Percentiles rank a stretch among this genome's conserved stretches.
Evolutionary conservation across 495 filamentous ascomycete species (phyloP).

Genomic region (Lasiosphaeria hispida): DNA sequence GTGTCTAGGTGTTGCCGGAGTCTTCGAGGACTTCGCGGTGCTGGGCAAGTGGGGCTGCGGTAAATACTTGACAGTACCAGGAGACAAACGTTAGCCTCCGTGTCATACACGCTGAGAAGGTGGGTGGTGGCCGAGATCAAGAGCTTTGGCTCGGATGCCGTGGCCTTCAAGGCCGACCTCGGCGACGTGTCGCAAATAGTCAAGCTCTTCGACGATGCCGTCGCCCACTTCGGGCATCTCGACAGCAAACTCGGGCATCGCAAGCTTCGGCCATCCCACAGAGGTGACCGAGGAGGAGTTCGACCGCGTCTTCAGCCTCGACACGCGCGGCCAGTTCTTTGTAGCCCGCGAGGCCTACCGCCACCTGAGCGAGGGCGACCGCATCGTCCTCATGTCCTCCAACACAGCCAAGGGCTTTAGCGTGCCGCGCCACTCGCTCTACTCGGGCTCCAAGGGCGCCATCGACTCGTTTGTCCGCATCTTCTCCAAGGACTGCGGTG

Average conservation of each 20-base stretch:
- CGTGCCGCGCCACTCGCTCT: slow-evolving; percentile 57
- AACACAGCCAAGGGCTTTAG: slow-evolving; percentile 59
- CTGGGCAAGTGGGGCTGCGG: no score
- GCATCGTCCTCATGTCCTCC: slow-evolving; percentile 57
- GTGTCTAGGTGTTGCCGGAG: no score
- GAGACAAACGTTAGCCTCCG: no score
- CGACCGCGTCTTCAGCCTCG: slow-evolving; percentile 70
- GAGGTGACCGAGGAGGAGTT: slow-evolving; percentile 69
- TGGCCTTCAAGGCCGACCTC: slow-evolving; percentile 70
- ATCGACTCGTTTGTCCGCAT: slow-evolving; percentile 19
- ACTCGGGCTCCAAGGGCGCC: slow-evolving; percentile 54
- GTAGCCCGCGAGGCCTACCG: slow-evolving; percentile 62
- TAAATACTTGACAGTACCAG: no score
- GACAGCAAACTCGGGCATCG: slow-evolving; percentile 66
- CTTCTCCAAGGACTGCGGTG: slow-evolving; percentile 18
- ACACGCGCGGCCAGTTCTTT: slow-evolving; percentile 74
- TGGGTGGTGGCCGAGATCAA: slow-evolving; percentile 59
- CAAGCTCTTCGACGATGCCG: slow-evolving; percentile 48
- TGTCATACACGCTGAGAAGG: slow-evolving; percentile 58
- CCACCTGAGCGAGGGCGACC: slow-evolving; percentile 54
- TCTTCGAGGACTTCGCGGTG: no score
- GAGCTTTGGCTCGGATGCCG: slow-evolving; percentile 47
- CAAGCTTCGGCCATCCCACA: slow-evolving; percentile 53
- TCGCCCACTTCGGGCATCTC: slow-evolving; percentile 55
- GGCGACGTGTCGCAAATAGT: slow-evolving; percentile 59